phyloP scores from a whole-genome alignment of 2,329 filamentous ascomycete species.

The Colletotrichum shisoi region DNA sequence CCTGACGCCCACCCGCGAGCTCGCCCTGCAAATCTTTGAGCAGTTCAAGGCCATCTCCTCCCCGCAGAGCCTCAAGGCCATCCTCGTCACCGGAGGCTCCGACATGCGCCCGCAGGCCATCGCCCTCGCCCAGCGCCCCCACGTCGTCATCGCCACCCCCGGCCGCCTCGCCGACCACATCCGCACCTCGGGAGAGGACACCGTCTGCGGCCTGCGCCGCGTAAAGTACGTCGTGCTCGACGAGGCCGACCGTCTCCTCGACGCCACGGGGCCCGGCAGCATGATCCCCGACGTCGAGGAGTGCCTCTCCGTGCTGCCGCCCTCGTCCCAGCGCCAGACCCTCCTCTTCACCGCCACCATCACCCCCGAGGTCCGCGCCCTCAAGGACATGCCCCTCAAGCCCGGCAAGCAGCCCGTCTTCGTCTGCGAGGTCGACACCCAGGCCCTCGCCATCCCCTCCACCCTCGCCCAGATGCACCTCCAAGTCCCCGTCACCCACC shows the following conservation, averaged over 20 bases:
- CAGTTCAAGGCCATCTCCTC: slow-evolving; percentile 93
- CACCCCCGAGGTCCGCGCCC: slow-evolving; percentile 85
- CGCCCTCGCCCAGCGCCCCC: slow-evolving; percentile 79
- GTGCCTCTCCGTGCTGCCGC: slow-evolving; percentile 82
- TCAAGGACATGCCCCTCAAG: slow-evolving; percentile 78
- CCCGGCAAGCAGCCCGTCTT: slow-evolving; percentile 79
- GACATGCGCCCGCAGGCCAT: slow-evolving; percentile 94
- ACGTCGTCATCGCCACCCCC: slow-evolving; percentile 93
- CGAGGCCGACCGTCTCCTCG: slow-evolving; percentile 89
- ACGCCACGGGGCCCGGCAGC: slow-evolving; percentile 74
- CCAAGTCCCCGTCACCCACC: slow-evolving; percentile 87
- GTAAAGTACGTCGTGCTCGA: slow-evolving; percentile 90
- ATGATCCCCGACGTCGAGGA: slow-evolving; percentile 96
- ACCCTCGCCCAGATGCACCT: slow-evolving; percentile 86
- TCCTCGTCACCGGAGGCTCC: slow-evolving; percentile 89
- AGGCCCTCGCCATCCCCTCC: slow-evolving; percentile 76
- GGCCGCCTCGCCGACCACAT: slow-evolving; percentile 94
- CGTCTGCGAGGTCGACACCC: slow-evolving; percentile 85
- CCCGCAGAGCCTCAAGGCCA: slow-evolving; percentile 83
- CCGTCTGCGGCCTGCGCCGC: slow-evolving; percentile 79
- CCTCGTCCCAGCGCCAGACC: slow-evolving; percentile 82
- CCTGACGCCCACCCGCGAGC: slow-evolving; percentile 87
- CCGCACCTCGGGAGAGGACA: slow-evolving; percentile 88
- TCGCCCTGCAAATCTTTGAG: slow-evolving; percentile 95
- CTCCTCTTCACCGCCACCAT: slow-evolving; percentile 96